Evolutionary conservation across 768 basidiomycete genomes (phyloP), one percentile per base, ranked within the genome.

Genomic region (Pholiota molesta): DNA sequence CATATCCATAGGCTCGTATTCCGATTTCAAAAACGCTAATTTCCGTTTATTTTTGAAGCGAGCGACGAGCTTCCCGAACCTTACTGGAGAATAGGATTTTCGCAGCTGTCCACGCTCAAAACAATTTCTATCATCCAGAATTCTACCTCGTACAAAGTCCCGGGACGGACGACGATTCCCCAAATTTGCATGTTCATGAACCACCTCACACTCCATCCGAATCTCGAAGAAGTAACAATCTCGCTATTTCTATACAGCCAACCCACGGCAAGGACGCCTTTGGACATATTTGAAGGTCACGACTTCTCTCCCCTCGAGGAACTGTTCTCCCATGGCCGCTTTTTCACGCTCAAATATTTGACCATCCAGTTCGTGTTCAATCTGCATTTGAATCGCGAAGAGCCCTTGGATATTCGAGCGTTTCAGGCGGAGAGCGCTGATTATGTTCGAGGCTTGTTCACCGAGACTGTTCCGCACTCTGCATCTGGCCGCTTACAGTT

Each of bases 311-410:
- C 60, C 45, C 49, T 64, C 0, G 63, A 64, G 21, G 55, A 60
- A 14, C 49, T 64, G 26, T 64, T 64, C 63, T 55, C 59, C 11
- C 59, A 61, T 21, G 40, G 39, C n/a, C 51, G 52, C 9, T 64
- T 61, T 49, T 52, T 54, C 9, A 52, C 28, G 21, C 63, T 64
- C 55, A 57, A 44, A 23, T 37, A 52, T 33, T 31, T 64, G 35
- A 39, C 44, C 19, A 42, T 64, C 31, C 17, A 33, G 19, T 57
- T 64, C 10, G 26, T 26, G 26, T 64, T 61, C 44, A 58, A 64
- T 37, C 17, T 60, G 14, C 53, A 58, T 28, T 7, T 37, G 4
- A 37, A 39, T 29, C 26, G 31, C 16, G 23, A 52, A 7, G 47
- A 60, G 19, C 17, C 5, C 26, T 11, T 21, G 10, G 31, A 61